These are phyloP conservation scores for Casuarina cunninghamiana DNA, from an alignment of 306 rosid genomes.

Conservation along the genomic window DNA sequence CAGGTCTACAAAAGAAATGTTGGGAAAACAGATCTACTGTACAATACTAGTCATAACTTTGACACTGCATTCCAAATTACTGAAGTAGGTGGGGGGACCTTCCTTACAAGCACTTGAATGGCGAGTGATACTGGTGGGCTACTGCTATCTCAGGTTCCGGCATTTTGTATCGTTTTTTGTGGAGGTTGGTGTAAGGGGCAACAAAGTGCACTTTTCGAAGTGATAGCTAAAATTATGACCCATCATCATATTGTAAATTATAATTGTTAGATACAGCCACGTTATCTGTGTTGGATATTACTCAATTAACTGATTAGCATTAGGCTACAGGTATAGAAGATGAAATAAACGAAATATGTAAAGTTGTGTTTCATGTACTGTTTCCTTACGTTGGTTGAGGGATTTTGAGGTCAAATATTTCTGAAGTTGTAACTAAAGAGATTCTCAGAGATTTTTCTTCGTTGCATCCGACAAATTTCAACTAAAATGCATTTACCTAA, in stretches of 20 bases:
- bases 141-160: not conserved
- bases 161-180: conserved; percentile 1
- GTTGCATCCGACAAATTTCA: too few relatives aligned
- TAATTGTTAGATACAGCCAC: not conserved
- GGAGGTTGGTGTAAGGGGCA: not conserved
- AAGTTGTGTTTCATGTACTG: not conserved
- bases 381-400: not conserved
- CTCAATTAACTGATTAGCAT: not conserved
- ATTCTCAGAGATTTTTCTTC: too few relatives aligned
- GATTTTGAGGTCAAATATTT: too few relatives aligned
- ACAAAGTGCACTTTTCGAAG: not conserved
- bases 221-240: not conserved
- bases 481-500: too few relatives aligned
- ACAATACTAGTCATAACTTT: not conserved
- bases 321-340: not conserved
- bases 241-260: not conserved
- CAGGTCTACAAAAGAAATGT: not conserved
- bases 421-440: too few relatives aligned
- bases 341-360: not conserved
- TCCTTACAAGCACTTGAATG: not conserved
- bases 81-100: not conserved
- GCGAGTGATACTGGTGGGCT: not conserved
- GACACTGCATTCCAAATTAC: not conserved
- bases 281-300: not conserved
- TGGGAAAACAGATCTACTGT: not conserved